Conservation (phyloP, 306 rosid genomes). For the Pueraria montana region DNA sequence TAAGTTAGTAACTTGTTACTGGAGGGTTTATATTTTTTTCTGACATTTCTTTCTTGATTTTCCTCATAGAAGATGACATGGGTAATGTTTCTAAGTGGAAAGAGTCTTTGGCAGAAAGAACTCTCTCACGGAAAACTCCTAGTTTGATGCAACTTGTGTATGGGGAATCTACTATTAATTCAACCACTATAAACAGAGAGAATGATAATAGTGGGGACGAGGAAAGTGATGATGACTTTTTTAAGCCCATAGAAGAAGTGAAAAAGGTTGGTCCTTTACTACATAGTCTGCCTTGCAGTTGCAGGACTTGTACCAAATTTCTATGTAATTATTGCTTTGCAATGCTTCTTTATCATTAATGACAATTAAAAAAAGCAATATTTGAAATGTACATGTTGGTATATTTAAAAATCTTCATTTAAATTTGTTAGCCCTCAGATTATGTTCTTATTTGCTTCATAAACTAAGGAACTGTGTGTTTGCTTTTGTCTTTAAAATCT, state of each 20-base stretch:
- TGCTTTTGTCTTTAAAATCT: slow-evolving; percentile 35
- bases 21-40: slow-evolving; percentile 19
- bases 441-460: slow-evolving; percentile 37
- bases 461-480: slow-evolving; percentile 34
- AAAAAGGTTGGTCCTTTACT: slow-evolving; percentile 70
- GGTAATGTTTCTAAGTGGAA: slow-evolving; percentile 94
- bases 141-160: slow-evolving; percentile 92
- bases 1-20: not conserved
- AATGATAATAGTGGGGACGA: slow-evolving; percentile 67
- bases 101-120: slow-evolving; percentile 72
- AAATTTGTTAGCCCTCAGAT: slow-evolving; percentile 3
- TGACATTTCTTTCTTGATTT: slow-evolving; percentile 35
- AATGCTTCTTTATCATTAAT: slow-evolving; percentile 5
- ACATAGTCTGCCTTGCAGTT: slow-evolving; percentile 26
- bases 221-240: slow-evolving; percentile 79
- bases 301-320: slow-evolving; percentile 18
- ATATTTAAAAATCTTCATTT: not conserved
- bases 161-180: slow-evolving; percentile 64
- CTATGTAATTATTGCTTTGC: slow-evolving; percentile 21
- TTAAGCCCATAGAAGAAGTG: slow-evolving; percentile 77
- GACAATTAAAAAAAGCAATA: not conserved
- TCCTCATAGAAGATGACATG: slow-evolving; percentile 54
- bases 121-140: slow-evolving; percentile 60
- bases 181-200: slow-evolving; percentile 51
- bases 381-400: slow-evolving; percentile 22